Evolutionary conservation across 257 asterid species (phyloP).

Genomic region (Petunia secreta): DNA sequence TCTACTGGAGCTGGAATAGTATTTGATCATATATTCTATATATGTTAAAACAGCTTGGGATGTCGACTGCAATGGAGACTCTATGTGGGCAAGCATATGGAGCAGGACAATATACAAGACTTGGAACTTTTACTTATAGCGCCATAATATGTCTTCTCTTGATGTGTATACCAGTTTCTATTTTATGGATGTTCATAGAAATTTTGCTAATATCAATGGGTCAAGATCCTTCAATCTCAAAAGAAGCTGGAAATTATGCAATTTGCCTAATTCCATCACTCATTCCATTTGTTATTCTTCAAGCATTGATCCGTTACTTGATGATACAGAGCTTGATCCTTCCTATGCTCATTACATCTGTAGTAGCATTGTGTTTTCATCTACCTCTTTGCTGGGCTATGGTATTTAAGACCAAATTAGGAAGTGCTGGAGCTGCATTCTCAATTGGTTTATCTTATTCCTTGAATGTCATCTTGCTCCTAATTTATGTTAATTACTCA

Average conservation of each 20-base stretch:
- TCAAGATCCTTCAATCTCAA: conserved; percentile 33
- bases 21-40: no score
- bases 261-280: conserved; percentile 34
- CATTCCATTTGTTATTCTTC: conserved; percentile 34
- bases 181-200: conserved; percentile 36
- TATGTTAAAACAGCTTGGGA: no score
- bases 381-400: conserved; percentile 36
- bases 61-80: no score
- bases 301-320: conserved; percentile 33
- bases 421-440: conserved; percentile 37
- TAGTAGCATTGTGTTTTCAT: conserved; percentile 28
- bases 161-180: conserved; percentile 31
- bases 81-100: no score
- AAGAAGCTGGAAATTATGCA: conserved; percentile 31
- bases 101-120: no score
- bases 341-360: conserved; percentile 25
- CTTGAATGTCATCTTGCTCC: conserved; percentile 33
- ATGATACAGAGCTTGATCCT: conserved; percentile 21
- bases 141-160: conserved; percentile 28
- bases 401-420: conserved; percentile 28
- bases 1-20: no score
- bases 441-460: conserved; percentile 36
- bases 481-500: conserved; percentile 30
- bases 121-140: conserved; percentile 29
- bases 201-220: conserved; percentile 30